Base-by-base conservation (phyloP, 306 rosid species). In the Prunus padus region DNA sequence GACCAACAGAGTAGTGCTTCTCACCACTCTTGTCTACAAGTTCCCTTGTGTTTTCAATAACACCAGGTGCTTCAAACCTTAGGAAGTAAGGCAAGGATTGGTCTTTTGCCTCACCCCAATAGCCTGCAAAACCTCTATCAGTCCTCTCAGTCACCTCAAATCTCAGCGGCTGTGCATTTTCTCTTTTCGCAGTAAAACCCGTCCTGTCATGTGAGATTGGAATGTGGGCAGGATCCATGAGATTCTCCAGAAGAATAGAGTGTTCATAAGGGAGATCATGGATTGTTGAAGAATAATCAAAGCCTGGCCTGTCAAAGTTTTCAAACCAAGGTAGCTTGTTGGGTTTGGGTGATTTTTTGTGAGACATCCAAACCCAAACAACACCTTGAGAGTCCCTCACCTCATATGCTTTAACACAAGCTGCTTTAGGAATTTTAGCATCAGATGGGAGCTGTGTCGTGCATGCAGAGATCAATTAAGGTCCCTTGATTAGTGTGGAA, bases 201-300 rank as follows among this genome's bases (percentile, higher is more conserved):
- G 97, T 95, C 76, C 97, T 86, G 63, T 95, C 99, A 31, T 95
- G 99, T 4, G 99, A 95, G 86, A 95, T 95, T 4, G 99, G 99
- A 49, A 95, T 14, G 70, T 92, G 99, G 56, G 97, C 99, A 47
- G 97, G 99, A 81, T 92, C 99, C 97, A 92, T 92, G 72, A 95
- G 92, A 85, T 95, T 95, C 77, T 95, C 99, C 62, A 92, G 80
- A 11, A 92, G 99, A 73, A 92, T 90, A 37, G 99, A 95, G 80
- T 95, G 99, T 73, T 95, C 97, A 74, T 95, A 95, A 25, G 99
- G 99, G 73, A 92, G 99, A 84, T 95, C 99, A 23, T 95, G 97
- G 78, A 71, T 83, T 31, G 97, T 83, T 44, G 96, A 95, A 73
- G 85, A 37, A 73, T 95, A 97, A 72, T 70, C 88, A 80, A 95